Percentiles rank a stretch among this genome's conserved stretches.
Evolutionary conservation across 176 grass and related monocot species (phyloP).

Genomic region (Hordeum marinum): DNA sequence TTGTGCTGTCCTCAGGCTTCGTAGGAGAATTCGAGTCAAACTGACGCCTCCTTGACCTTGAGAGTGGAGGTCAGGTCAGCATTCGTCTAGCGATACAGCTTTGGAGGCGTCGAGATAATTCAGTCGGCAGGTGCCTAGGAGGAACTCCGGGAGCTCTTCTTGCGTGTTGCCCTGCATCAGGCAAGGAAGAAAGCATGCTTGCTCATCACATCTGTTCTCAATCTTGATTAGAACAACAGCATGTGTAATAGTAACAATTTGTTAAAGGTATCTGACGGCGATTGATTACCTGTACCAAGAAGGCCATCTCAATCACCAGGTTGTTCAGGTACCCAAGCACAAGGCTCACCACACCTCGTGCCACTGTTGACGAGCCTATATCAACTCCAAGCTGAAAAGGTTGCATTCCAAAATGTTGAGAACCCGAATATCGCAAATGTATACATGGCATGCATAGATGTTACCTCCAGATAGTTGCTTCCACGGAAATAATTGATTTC

Average conservation of each 20-base stretch:
- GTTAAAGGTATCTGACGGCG: not conserved
- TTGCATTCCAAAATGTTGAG: conserved; percentile 2
- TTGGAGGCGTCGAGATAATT: conserved; percentile 84
- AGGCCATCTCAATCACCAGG: conserved; percentile 97
- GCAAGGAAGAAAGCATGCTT: not conserved
- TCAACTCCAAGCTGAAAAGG: conserved; percentile 79
- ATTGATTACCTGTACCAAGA: conserved; percentile 77
- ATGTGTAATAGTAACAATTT: not conserved
- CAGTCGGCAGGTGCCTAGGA: conserved; percentile 81
- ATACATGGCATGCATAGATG: not conserved
- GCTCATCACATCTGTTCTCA: not conserved
- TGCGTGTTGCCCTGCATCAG: conserved; percentile 71
- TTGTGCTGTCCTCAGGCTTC: conserved; percentile 22
- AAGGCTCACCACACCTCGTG: conserved; percentile 85
- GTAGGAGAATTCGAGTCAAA: conserved; percentile 22
- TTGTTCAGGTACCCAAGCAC: conserved; percentile 91
- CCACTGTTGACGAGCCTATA: conserved; percentile 84
- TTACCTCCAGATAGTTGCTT: conserved; percentile 95
- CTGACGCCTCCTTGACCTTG: not conserved
- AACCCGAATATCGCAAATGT: not conserved
- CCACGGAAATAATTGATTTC: conserved; percentile 96
- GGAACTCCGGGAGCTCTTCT: conserved; percentile 91
- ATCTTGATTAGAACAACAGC: not conserved
- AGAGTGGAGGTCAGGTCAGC: conserved; percentile 32
- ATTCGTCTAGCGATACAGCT: conserved; percentile 67